Evolutionary conservation across 2,329 filamentous ascomycete species (phyloP).

Genomic region (Alternaria sp.): DNA sequence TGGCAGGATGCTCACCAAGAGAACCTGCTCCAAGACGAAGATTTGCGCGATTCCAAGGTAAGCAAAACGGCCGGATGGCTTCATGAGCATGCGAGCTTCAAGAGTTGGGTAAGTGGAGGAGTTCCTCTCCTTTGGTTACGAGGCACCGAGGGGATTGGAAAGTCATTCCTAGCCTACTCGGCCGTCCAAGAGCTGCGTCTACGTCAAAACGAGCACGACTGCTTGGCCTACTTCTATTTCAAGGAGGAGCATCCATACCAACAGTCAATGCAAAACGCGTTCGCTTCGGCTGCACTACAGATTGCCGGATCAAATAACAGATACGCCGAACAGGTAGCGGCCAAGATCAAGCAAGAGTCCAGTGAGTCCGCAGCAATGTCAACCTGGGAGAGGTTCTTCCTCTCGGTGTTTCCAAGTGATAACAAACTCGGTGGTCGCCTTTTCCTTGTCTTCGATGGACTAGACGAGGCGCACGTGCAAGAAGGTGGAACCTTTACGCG

Average conservation of each 20-base stretch:
- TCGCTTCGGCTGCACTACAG: constrained; percentile 39
- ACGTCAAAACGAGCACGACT: neutral
- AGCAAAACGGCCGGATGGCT: neutral
- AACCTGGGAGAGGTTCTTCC: neutral
- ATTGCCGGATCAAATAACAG: constrained; percentile 37
- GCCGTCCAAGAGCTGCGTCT: neutral
- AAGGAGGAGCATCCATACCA: constrained; percentile 42
- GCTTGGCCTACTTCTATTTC: constrained; percentile 47
- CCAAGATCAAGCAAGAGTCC: constrained; percentile 35
- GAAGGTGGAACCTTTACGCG: neutral
- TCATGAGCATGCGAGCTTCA: neutral
- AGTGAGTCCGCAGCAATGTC: neutral
- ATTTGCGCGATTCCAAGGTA: neutral
- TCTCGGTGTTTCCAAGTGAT: neutral
- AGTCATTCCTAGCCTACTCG: neutral
- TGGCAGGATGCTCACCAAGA: neutral
- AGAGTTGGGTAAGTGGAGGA: neutral
- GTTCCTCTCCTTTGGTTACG: neutral
- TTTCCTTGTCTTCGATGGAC: neutral
- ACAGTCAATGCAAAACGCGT: constrained; percentile 24
- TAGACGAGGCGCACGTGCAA: neutral
- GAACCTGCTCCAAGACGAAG: neutral
- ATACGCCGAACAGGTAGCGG: constrained; percentile 40
- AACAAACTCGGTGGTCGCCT: neutral
- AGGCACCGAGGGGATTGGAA: constrained; percentile 1